Conservation (phyloP, 352 stramenopile genomes). For the Globisporangium lucens region DNA sequence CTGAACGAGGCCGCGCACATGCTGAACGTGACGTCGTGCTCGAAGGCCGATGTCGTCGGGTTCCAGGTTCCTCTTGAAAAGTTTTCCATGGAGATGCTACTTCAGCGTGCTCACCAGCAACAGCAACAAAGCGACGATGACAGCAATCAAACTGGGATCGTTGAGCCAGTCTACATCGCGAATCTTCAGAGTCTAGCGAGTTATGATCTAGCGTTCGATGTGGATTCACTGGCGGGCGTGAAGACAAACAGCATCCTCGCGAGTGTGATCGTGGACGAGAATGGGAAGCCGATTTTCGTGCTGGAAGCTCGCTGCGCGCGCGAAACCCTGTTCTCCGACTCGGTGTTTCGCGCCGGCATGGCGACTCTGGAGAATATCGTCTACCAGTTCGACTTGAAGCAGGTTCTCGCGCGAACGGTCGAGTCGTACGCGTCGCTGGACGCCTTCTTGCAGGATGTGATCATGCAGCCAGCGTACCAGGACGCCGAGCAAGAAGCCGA, state of each 20-base stretch:
- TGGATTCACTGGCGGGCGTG: slow-evolving; percentile 32
- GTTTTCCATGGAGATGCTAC: slow-evolving; percentile 40
- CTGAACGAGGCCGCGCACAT: slow-evolving; percentile 31
- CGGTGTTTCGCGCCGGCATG: slow-evolving; percentile 48
- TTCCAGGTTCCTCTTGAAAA: slow-evolving; percentile 52
- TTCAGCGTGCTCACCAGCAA: slow-evolving; percentile 27
- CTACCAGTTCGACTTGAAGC: slow-evolving; percentile 58
- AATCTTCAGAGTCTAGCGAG: slow-evolving; percentile 37
- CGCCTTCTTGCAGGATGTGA: slow-evolving; percentile 32
- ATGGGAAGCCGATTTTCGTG: slow-evolving; percentile 48
- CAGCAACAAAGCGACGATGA: slow-evolving; percentile 5
- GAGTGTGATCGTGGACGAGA: slow-evolving; percentile 45
- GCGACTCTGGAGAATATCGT: slow-evolving; percentile 67
- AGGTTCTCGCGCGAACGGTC: slow-evolving; percentile 29
- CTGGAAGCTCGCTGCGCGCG: slow-evolving; percentile 51
- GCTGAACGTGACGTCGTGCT: slow-evolving; percentile 53
- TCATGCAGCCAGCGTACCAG: slow-evolving; percentile 7
- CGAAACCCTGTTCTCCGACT: slow-evolving; percentile 42
- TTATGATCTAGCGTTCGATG: slow-evolving; percentile 39
- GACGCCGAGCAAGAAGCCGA: slow-evolving; percentile 7
- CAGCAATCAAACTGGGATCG: slow-evolving; percentile 14
- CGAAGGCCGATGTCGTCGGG: slow-evolving; percentile 32
- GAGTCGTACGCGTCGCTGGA: slow-evolving; percentile 33
- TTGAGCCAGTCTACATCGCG: slow-evolving; percentile 37
- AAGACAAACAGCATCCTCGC: slow-evolving; percentile 29